Conservation (phyloP, 2,329 filamentous ascomycete species). For the Colletotrichum sp. region DNA sequence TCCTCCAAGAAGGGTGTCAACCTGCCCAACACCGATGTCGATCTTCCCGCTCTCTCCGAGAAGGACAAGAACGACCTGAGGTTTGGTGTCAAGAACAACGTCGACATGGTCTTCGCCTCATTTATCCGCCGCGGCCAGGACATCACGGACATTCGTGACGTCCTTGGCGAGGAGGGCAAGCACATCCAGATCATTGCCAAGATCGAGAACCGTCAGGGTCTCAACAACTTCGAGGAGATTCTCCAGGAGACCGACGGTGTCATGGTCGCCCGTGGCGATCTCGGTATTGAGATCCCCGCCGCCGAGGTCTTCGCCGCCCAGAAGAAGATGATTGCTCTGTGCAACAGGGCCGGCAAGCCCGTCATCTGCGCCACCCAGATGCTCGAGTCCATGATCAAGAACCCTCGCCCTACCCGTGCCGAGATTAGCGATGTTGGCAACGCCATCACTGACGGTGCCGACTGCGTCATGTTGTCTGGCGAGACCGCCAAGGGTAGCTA, state of each 20-base stretch:
- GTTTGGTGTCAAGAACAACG: conserved; percentile 98
- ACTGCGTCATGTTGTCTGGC: conserved; percentile 99
- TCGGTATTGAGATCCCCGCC: conserved; percentile 98
- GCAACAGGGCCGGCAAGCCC: conserved; percentile 98
- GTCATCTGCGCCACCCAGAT: conserved; percentile 99
- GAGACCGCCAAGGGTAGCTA: conserved; percentile 99
- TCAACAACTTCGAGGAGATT: conserved; percentile 99
- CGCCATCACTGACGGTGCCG: conserved; percentile 94
- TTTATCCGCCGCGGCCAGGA: conserved; percentile 96
- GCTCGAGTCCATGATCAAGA: conserved; percentile 99
- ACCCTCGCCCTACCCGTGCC: conserved; percentile 95
- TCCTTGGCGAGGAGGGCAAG: conserved; percentile 90
- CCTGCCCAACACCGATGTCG: conserved; percentile 97
- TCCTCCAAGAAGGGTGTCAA: conserved; percentile 99
- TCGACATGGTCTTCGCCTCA: conserved; percentile 99
- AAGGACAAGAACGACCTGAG: conserved; percentile 95
- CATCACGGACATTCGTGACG: conserved; percentile 88
- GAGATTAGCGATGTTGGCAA: conserved; percentile 99
- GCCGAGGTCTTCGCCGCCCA: conserved; percentile 98
- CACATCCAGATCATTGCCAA: conserved; percentile 99
- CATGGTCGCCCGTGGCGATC: conserved; percentile 98
- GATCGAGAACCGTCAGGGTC: conserved; percentile 99
- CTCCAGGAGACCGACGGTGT: conserved; percentile 96
- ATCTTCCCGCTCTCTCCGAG: conserved; percentile 95
- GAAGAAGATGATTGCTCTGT: conserved; percentile 99